These are phyloP conservation scores for Euphrasia confusa DNA, from an alignment of 257 asterid species.

Conservation along the genomic window DNA sequence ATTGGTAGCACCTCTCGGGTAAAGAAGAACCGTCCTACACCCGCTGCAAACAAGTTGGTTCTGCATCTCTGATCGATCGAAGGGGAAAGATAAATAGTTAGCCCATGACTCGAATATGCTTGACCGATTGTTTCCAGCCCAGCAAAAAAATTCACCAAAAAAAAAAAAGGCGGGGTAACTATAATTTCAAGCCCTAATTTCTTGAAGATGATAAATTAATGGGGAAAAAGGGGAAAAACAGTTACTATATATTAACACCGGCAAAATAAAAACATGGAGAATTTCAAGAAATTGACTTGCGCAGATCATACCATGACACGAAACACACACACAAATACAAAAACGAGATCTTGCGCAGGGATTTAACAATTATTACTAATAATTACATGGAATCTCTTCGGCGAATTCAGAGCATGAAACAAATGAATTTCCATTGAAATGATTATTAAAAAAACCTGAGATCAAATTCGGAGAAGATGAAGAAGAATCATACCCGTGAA, in stretches of 20 bases:
- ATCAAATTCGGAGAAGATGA: neutral
- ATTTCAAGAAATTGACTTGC: neutral
- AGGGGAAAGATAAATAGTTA: too few relatives aligned
- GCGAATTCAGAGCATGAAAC: neutral
- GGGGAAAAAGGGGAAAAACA: neutral
- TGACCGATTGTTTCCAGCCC: neutral
- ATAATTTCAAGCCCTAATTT: too few relatives aligned
- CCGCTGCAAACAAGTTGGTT: conserved; percentile 79
- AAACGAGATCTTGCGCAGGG: conserved; percentile 20
- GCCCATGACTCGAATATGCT: neutral
- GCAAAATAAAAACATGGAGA: conserved; percentile 1
- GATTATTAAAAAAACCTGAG: neutral
- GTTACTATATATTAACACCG: conserved; percentile 10
- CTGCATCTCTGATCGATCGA: conserved; percentile 57
- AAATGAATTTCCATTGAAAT: neutral
- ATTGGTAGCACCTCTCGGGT: conserved; percentile 84
- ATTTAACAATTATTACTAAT: neutral
- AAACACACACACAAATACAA: too few relatives aligned
- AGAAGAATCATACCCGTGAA: conserved; percentile 22
- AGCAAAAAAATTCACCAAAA: too few relatives aligned
- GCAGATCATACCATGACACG: too few relatives aligned
- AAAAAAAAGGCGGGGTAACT: too few relatives aligned
- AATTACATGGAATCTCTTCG: too few relatives aligned
- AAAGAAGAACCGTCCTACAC: conserved; percentile 74
- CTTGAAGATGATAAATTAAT: too few relatives aligned